phyloP scores from a whole-genome alignment of 805 yeast species.

The Barnettozyma sucrosica region DNA sequence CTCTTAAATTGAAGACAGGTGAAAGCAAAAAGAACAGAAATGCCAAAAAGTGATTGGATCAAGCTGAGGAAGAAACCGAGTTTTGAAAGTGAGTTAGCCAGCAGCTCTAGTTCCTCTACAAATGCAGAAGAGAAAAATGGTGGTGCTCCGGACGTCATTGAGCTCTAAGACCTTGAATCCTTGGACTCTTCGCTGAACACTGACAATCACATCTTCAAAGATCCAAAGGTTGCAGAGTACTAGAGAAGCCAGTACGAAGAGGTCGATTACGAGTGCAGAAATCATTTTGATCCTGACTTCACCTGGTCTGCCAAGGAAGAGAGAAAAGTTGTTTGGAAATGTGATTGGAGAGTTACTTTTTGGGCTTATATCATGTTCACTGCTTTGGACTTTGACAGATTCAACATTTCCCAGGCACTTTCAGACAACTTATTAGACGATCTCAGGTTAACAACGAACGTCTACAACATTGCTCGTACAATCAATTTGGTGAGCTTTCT shows the following conservation, averaged over 20 bases:
- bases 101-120: neutral
- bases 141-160: neutral
- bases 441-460: slow-evolving; percentile 45
- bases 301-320: slow-evolving; percentile 53
- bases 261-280: slow-evolving; percentile 48
- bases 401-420: slow-evolving; percentile 51
- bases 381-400: slow-evolving; percentile 54
- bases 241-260: slow-evolving; percentile 42
- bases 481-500: slow-evolving; percentile 48
- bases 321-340: slow-evolving; percentile 39
- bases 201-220: slow-evolving; percentile 21
- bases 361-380: slow-evolving; percentile 57
- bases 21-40: no score
- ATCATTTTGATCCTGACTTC: slow-evolving; percentile 51
- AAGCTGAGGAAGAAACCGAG: neutral
- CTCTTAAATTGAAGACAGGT: no score
- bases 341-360: slow-evolving; percentile 50
- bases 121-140: neutral
- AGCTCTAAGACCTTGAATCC: neutral
- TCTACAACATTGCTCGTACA: slow-evolving; percentile 55
- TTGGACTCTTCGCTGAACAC: neutral
- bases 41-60: neutral
- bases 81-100: neutral
- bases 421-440: slow-evolving; percentile 51
- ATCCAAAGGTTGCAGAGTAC: slow-evolving; percentile 42